Conservation (phyloP, 495 filamentous ascomycete genomes). For the Neurospora cerealis region DNA sequence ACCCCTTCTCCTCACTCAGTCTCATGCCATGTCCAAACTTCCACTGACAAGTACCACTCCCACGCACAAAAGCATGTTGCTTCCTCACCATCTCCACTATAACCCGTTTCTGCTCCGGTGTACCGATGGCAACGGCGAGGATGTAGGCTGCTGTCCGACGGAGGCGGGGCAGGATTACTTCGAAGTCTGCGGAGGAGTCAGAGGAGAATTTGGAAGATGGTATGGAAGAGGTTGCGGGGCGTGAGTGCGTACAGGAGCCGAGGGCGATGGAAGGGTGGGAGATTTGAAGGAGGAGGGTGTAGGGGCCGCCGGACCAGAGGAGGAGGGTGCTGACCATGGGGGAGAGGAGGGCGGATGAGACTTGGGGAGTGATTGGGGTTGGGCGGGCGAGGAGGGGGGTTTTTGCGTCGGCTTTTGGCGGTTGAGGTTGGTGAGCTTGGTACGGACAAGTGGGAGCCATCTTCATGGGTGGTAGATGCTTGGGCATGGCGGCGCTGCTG, state of each 20-base stretch:
- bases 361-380: not conserved
- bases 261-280: constrained; percentile 5
- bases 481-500: no score
- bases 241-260: constrained; percentile 7
- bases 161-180: constrained; percentile 1
- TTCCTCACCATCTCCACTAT: constrained; percentile 1
- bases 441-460: not conserved
- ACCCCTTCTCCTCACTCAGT: no score
- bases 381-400: not conserved
- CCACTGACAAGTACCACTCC: not conserved
- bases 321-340: not conserved
- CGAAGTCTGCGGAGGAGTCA: not conserved
- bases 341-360: not conserved
- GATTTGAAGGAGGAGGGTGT: constrained; percentile 9
- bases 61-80: constrained; percentile 5
- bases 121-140: constrained; percentile 1
- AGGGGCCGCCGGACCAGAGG: constrained; percentile 6
- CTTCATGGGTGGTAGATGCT: not conserved
- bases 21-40: no score
- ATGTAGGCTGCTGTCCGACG: constrained; percentile 5
- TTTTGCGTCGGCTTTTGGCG: not conserved
- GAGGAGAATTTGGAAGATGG: not conserved
- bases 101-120: not conserved
- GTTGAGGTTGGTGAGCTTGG: not conserved
- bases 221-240: no score